Evolutionary conservation across 2,329 filamentous ascomycete species (phyloP), one percentile per base, ranked within the genome.

Genomic region (Escovopsis sp.): DNA sequence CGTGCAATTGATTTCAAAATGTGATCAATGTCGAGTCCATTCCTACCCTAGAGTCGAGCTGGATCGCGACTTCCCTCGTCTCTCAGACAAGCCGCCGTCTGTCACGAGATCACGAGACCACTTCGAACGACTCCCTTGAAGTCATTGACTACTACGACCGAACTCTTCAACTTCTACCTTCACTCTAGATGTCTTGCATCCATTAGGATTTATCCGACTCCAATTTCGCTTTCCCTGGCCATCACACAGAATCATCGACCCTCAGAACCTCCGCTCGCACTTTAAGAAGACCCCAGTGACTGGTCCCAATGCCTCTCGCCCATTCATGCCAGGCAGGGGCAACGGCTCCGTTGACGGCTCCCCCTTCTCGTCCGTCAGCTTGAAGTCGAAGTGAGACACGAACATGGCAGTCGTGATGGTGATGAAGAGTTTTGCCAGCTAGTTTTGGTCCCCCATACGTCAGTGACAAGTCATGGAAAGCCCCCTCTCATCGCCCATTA

Each of bases 361-460:
- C 0, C 67, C 69, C 3, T 57, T 41, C 35, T 53, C 52, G 35
- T 73, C 62, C n/a, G 52, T 50, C 3, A 70, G 55, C 9, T 57
- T 49, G 43, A 65, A 67, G 42, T 72, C 64, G 42, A 72, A 74
- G 35, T 60, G 60, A 3, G 69, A 63, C 13, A 70, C 42, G 43
- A 72, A 71, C 37, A 66, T 63, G 1, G 67, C 68, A 0, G 61
- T 63, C 27, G 72, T 67, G 44, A 74, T 53, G 39, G 62, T 66
- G 42, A 66, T 64, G 50, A 74, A 70, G 2, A 75, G 54, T 47
- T 73, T 73, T 1, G 71, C 71, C 51, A 74, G 72, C 50, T 61
- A 45, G 27, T 1, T 9, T 30, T 30, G 8, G 27, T 3, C 27
- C 27, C 11, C 7, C 12, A 12, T 9, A 5, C 37, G 50, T 40